Evolutionary conservation across 2,329 filamentous ascomycete species (phyloP), one percentile per base, ranked within the genome.

Genomic region (Myotisia sp.): DNA sequence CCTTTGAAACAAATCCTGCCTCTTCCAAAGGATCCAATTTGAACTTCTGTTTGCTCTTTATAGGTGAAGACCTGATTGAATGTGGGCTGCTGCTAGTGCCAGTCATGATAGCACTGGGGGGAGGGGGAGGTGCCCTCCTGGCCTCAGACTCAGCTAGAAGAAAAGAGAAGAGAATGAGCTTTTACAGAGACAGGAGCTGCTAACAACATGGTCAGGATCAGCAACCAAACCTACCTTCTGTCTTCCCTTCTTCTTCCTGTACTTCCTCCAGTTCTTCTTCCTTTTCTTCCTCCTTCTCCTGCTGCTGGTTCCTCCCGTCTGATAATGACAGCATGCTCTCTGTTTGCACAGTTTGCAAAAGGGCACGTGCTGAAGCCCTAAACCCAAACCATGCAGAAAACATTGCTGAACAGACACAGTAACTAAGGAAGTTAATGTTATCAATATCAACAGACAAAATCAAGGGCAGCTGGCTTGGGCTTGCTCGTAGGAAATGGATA

Each of bases 1-100:
- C 87, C 52, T 93, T 94, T 2, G 85, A 93, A 3, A 83, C 83
- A 44, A 93, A 68, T 2, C 87, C 86, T 45, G 92, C 79, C 40
- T 67, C 70, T 46, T 92, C 81, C 18, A 95, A 64, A 9, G 81
- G 73, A 54, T 94, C 85, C 72, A 40, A 77, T 69, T 4, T 21
- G 8, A 81, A 78, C 54, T 79, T 85, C 43, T 92, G 63, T 42
- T 80, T 68, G 39, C 70, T 72, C 74, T 78, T 82, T 29, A 34
- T 28, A 10, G 33, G 34, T 14, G 33, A 31, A 23, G 37, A 33
- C 9, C 39, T 37, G 9, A 16, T 21, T 21, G 31, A 36, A 21
- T 37, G 41, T 19, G 36, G 23, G n/a, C 10, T 23, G 10, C 32
- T 26, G 3, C 6, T 29, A 18, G 12, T 29, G 27, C 27, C 27